Evolutionary conservation across 768 basidiomycete species (phyloP).

Genomic region (Basidioascus undulatus): DNA sequence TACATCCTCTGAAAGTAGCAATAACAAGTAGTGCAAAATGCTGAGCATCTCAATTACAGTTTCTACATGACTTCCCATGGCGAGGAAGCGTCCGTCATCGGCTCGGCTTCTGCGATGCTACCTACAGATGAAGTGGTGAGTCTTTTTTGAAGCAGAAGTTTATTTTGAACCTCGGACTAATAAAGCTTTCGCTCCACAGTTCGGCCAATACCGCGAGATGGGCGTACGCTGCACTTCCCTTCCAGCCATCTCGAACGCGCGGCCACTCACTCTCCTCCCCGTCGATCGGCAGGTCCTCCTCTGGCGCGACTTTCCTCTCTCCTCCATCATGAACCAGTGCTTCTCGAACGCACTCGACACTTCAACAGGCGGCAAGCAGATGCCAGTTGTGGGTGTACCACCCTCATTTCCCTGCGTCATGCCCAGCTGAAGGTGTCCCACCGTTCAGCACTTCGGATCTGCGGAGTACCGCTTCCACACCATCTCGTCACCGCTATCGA

Average conservation of each 20-base stretch:
- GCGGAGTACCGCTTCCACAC: constrained; percentile 67
- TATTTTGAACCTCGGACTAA: no score
- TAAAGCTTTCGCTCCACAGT: constrained; percentile 1
- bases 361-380: constrained; percentile 64
- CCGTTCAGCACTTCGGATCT: constrained; percentile 55
- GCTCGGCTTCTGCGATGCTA: no score
- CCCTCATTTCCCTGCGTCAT: background rate
- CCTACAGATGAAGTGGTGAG: no score
- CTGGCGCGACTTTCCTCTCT: constrained; percentile 59
- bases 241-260: background rate
- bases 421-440: background rate
- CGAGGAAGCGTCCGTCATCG: constrained; percentile 74
- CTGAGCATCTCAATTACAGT: background rate
- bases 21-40: no score
- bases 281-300: constrained; percentile 45
- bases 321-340: constrained; percentile 72
- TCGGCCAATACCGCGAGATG: constrained; percentile 86
- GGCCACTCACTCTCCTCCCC: constrained; percentile 1
- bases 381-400: constrained; percentile 52
- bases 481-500: constrained; percentile 78
- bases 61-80: constrained; percentile 24
- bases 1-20: no score
- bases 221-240: background rate
- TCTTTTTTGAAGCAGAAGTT: no score
- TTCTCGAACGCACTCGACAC: constrained; percentile 65